Evolutionary conservation across 2,329 filamentous ascomycete genomes (phyloP), one percentile per base, ranked within the genome.

Genomic region (Aspergillus japonicus): DNA sequence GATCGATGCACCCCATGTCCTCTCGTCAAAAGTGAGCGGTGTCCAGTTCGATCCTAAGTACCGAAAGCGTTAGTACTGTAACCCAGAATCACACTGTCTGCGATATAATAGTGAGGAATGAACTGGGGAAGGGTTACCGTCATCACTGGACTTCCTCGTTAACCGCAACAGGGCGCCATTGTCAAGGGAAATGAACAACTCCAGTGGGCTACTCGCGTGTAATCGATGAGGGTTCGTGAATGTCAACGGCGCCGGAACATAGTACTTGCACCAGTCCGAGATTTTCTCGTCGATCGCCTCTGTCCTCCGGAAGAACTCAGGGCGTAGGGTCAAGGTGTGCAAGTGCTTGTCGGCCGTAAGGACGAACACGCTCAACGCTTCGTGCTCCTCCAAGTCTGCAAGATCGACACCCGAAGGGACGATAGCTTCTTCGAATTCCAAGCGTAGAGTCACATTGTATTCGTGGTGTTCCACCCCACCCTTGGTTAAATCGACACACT

Each of bases 171-270:
- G 69, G 48, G 73, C 75, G 23, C 78, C 78, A 58, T 72, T 80
- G 29, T 79, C 75, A 23, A 80, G 85, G 0, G 92, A 89, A 23
- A 96, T 83, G 50, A 97, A 83, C 50, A 99, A 77, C 68, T 91
- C 88, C 62, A 90, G 82, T 16, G 88, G 84, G 65, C 82, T 89
- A 60, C 89, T 84, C 19, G 92, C 91, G 66, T 90, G 82, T 67
- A 99, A 82, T 61, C 92, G 85, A 74, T 96, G 94, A 5, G 93
- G 89, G 64, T 87, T 83, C 73, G 92, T 91, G 74, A 92, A 90
- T 56, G 83, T 83, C 71, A 97, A 84, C 2, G 89, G 86, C n/a
- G 87, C 84, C 6, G 92, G 88, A 47, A 85, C 77, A 72, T 87
- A 90, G 8, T 87, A 85, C 76, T 91, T 93, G 79, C 89, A 93